Percentiles rank a stretch among this genome's conserved stretches.
phyloP scores from a whole-genome alignment of 31 red algal genomes.

The Bonnemaisonia californica region DNA sequence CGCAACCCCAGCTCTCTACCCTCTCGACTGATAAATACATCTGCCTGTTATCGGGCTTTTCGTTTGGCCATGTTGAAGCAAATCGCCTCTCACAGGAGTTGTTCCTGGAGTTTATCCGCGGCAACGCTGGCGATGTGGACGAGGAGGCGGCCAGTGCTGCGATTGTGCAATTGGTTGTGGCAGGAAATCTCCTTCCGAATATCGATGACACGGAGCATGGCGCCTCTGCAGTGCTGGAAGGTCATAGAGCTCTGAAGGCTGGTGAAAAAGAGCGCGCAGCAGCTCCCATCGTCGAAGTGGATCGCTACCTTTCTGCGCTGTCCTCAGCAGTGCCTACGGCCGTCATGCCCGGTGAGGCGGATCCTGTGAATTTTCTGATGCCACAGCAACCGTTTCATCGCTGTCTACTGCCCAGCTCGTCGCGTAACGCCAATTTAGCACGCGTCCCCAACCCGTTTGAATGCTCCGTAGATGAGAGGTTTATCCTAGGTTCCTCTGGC shows the following conservation, averaged over 20 bases:
- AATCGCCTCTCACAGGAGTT: conserved; percentile 37
- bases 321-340: conserved; percentile 66
- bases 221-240: background rate
- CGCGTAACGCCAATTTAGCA: conserved; percentile 46
- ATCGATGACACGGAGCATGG: background rate
- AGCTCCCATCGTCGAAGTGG: conserved; percentile 50
- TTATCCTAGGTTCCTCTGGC: conserved; percentile 76
- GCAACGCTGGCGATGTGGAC: conserved; percentile 45
- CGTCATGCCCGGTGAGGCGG: conserved; percentile 81
- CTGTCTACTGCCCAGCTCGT: conserved; percentile 74
- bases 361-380: conserved; percentile 76
- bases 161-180: conserved; percentile 71
- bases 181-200: conserved; percentile 61
- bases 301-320: conserved; percentile 70
- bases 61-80: conserved; percentile 12
- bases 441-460: conserved; percentile 83
- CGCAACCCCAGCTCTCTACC: conserved; percentile 26
- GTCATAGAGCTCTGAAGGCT: conserved; percentile 42
- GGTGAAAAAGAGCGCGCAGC: conserved; percentile 63
- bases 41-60: conserved; percentile 77
- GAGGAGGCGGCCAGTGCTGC: conserved; percentile 15
- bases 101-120: conserved; percentile 71
- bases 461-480: conserved; percentile 49
- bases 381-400: conserved; percentile 92
- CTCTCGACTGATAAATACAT: conserved; percentile 43